Evolutionary conservation across 331 rosid species (phyloP).

Genomic region (Prunus yedoensis): DNA sequence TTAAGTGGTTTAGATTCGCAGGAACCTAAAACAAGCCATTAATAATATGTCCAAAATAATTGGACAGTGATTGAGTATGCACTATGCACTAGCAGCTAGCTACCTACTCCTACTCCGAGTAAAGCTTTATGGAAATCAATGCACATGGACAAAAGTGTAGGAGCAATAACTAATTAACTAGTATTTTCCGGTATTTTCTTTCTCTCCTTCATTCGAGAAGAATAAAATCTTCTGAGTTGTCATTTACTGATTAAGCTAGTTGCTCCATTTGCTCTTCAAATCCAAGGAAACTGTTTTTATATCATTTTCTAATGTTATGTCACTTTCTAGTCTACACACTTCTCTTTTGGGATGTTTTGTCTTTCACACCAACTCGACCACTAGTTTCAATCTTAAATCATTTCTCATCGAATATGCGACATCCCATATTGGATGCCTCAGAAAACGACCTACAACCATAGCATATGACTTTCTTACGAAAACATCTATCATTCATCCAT

Average conservation of each 20-base stretch:
- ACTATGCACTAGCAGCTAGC: not conserved
- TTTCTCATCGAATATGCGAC: too few relatives aligned
- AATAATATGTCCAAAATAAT: not conserved
- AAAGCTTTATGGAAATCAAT: not conserved
- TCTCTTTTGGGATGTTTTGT: too few relatives aligned
- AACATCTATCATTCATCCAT: too few relatives aligned
- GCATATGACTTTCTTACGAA: too few relatives aligned
- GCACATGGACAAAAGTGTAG: not conserved
- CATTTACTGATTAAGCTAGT: not conserved
- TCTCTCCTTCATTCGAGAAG: not conserved
- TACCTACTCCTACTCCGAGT: not conserved
- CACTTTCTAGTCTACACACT: too few relatives aligned
- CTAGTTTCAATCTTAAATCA: too few relatives aligned
- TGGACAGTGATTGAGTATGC: not conserved
- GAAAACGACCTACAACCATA: too few relatives aligned
- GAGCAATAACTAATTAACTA: not conserved
- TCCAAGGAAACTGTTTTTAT: not conserved
- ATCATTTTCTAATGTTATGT: too few relatives aligned
- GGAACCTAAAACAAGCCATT: not conserved
- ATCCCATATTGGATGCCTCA: too few relatives aligned
- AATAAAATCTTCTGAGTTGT: not conserved
- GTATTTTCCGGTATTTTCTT: not conserved
- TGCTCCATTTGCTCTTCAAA: not conserved
- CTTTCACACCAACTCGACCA: too few relatives aligned
- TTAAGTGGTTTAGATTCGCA: too few relatives aligned